These are phyloP conservation scores for Citrus reticulata DNA, from an alignment of 345 rosid species.

Conservation along the genomic window DNA sequence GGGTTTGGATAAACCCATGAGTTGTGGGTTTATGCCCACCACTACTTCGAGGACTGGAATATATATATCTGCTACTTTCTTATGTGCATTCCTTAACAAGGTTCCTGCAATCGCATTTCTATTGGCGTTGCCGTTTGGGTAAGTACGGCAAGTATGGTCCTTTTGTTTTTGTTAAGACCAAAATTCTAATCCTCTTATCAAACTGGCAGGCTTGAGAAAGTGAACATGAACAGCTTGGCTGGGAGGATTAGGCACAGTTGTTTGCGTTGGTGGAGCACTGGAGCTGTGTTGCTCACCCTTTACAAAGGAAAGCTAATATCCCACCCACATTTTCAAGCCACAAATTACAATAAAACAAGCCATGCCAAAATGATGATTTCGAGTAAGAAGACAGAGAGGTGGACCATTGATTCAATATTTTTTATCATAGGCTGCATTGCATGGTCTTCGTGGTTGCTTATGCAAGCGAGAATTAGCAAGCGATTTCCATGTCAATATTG, in stretches of 20 bases:
- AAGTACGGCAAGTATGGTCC: neutral
- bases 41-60: conserved; percentile 44
- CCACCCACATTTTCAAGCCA: conserved; percentile 15
- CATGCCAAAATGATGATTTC: neutral
- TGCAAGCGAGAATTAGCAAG: conserved; percentile 46
- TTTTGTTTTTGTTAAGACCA: neutral
- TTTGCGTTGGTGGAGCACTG: conserved; percentile 37
- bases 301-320: conserved; percentile 46
- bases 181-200: neutral
- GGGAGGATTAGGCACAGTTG: conserved; percentile 41
- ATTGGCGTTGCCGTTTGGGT: conserved; percentile 59
- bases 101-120: conserved; percentile 69
- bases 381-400: conserved; percentile 23
- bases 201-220: conserved; percentile 46
- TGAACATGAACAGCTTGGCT: conserved; percentile 35
- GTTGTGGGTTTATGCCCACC: too few species aligned
- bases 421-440: conserved; percentile 25
- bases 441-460: conserved; percentile 53
- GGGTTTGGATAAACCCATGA: too few species aligned
- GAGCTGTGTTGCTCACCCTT: conserved; percentile 51
- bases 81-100: conserved; percentile 54
- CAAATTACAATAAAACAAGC: neutral
- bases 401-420: conserved; percentile 43
- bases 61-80: conserved; percentile 44
- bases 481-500: conserved; percentile 51